Base-by-base conservation (phyloP, 2,329 filamentous ascomycete genomes). In the Sclerotinia sclerotiorum region DNA sequence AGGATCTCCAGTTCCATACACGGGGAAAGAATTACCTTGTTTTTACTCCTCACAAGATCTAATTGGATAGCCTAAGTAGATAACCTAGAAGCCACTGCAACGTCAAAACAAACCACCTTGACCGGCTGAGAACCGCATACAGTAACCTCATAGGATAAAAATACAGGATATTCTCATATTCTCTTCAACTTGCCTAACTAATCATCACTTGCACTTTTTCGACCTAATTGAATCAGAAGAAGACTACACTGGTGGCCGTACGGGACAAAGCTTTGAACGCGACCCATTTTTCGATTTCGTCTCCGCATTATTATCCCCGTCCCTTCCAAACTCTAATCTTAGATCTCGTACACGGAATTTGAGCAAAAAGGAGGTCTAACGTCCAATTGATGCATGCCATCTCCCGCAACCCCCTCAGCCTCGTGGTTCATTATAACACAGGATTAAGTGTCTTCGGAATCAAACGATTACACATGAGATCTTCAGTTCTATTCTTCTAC, bases 301-400 rank as follows among this genome's bases (percentile, higher is more conserved):
- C 44, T 61, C 52, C 52, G 42, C 42, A 56, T 66, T 57, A 56
- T 66, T 57, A 35, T n/a, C 19, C 39, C 57, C 42, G 42, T 61
- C n/a, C 21, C n/a, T n/a, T 61, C 44, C n/a, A 49, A 67, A 60
- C 52, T 61, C 65, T 60, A 61, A 67, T 67, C 65, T 61, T 49
- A 57, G 44, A 60, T 51, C 51, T 58, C 54, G 52, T 61, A 56
- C 54, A 46, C 65, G 42, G 65, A 46, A 60, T 67, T 67, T 15
- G 55, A 61, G 60, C 42, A 19, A 24, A 60, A 60, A 60, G 29
- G 54, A 67, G 44, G 55, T 49, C 46, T 57, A 58, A 51, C 55
- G 54, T 49, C 39, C 65, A 60, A 67, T 67, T 42, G 49, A 67
- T 67, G 55, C 65, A 67, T 67, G 65, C 54, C 65, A 67, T 67